These are phyloP conservation scores for Dendryphion nanum DNA, from an alignment of 2,329 filamentous ascomycete genomes.

Conservation along the genomic window DNA sequence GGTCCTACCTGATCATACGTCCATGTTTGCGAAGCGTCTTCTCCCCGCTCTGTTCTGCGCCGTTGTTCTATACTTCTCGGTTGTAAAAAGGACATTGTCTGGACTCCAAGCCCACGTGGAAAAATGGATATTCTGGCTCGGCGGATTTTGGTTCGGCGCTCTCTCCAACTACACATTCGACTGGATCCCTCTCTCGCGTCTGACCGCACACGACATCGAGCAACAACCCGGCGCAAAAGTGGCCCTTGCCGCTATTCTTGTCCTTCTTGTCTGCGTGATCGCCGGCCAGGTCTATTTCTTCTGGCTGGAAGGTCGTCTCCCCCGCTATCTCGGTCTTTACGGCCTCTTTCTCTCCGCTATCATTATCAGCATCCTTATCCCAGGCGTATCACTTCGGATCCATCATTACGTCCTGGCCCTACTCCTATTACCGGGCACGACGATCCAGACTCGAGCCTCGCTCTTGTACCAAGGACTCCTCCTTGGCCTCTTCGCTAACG, in stretches of 20 bases:
- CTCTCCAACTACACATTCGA: conserved; percentile 93
- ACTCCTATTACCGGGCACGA: conserved; percentile 34
- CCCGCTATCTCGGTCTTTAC: conserved; percentile 76
- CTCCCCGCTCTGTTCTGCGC: conserved; percentile 82
- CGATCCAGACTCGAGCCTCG: conserved; percentile 34
- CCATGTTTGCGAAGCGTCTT: conserved; percentile 71
- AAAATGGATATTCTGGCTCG: conserved; percentile 85
- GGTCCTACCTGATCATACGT: conserved; percentile 49
- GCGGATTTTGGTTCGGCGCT: conserved; percentile 83
- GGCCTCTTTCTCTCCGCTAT: conserved; percentile 64
- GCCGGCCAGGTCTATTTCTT: conserved; percentile 81
- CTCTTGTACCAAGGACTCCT: conserved; percentile 36
- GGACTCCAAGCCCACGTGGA: conserved; percentile 79
- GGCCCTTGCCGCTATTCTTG: conserved; percentile 74
- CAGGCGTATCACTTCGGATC: conserved; percentile 76
- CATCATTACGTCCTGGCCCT: conserved; percentile 63
- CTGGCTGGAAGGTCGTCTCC: conserved; percentile 76
- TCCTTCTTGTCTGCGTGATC: conserved; percentile 65
- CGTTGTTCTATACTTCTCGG: conserved; percentile 81
- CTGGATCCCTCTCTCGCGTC: conserved; percentile 84
- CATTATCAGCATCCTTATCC: conserved; percentile 67
- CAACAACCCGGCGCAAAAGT: conserved; percentile 86
- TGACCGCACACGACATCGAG: conserved; percentile 81
- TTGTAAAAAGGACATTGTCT: conserved; percentile 69
- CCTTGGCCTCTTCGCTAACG: conserved; percentile 37